These are phyloP conservation scores for Punctularia strigosozonata DNA, from an alignment of 768 basidiomycete genomes.

Conservation along the genomic window DNA sequence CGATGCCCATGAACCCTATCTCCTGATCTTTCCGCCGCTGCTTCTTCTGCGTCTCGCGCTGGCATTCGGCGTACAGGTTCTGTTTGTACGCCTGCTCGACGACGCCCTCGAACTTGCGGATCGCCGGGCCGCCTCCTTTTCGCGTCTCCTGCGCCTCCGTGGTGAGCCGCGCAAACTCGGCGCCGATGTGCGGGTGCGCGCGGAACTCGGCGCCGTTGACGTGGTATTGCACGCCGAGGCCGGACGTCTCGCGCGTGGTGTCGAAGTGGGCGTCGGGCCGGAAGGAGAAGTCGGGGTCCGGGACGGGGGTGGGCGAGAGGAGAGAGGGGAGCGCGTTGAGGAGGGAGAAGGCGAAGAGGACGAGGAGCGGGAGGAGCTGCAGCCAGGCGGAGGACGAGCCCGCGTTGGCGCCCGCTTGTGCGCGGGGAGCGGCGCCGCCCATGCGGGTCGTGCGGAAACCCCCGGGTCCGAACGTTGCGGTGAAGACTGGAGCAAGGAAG, in stretches of 20 bases:
- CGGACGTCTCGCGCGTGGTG: slow-evolving; percentile 58
- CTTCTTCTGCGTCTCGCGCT: slow-evolving; percentile 52
- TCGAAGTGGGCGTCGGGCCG: slow-evolving; percentile 45
- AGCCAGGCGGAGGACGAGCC: slow-evolving; percentile 59
- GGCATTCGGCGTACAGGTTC: slow-evolving; percentile 61
- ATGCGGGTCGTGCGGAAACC: slow-evolving; percentile 67
- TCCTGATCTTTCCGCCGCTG: slow-evolving; percentile 65
- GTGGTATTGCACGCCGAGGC: slow-evolving; percentile 68
- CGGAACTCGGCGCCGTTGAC: slow-evolving; percentile 72
- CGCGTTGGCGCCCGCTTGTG: slow-evolving; percentile 31
- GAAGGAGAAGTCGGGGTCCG: slow-evolving; percentile 78
- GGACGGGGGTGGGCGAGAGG: slow-evolving; percentile 51
- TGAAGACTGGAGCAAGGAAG: slow-evolving; percentile 42
- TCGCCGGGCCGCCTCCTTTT: slow-evolving; percentile 19
- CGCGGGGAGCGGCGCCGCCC: slow-evolving; percentile 16
- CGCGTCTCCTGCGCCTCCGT: slow-evolving; percentile 5
- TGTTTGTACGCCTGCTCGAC: slow-evolving; percentile 71
- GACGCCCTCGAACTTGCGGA: slow-evolving; percentile 59
- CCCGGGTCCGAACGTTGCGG: slow-evolving; percentile 68
- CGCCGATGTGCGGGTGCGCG: slow-evolving; percentile 70
- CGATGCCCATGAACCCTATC: slow-evolving; percentile 81
- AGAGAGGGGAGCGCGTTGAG: slow-evolving; percentile 70
- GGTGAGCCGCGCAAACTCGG: slow-evolving; percentile 47
- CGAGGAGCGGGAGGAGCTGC: slow-evolving; percentile 75
- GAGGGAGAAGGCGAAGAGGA: slow-evolving; percentile 78